Percentiles rank a stretch among this genome's conserved stretches.
Conservation (phyloP, 116 monocot species). For the Dioscorea cayenensis region DNA sequence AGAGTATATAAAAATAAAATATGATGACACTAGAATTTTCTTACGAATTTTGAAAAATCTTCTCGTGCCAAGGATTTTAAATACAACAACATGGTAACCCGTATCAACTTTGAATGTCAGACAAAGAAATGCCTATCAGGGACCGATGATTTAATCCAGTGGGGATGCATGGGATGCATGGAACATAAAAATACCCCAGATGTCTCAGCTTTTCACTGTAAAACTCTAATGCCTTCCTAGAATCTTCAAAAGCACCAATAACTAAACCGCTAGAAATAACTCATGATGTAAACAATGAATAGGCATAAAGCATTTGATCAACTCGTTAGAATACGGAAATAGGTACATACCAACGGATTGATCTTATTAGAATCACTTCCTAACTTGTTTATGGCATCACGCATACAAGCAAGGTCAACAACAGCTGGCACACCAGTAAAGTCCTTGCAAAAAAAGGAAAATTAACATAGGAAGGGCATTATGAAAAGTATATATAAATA, state of each 20-base stretch:
- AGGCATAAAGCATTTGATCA: neutral
- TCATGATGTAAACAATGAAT: neutral
- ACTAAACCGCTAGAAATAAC: neutral
- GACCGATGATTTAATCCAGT: too few species aligned
- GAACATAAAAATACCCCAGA: neutral
- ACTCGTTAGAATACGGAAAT: neutral
- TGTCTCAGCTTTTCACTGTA: neutral
- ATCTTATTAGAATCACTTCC: conserved; percentile 83
- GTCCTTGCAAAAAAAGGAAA: conserved; percentile 38
- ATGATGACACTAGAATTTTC: neutral
- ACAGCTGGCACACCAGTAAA: conserved; percentile 97
- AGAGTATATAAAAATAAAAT: neutral
- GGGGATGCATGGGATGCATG: too few species aligned
- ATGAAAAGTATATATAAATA: neutral
- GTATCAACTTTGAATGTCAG: too few species aligned
- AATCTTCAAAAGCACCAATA: neutral
- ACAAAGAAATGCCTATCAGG: too few species aligned
- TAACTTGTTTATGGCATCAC: conserved; percentile 91
- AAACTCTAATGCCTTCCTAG: neutral
- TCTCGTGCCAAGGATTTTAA: too few species aligned
- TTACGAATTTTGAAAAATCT: neutral
- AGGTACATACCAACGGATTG: conserved; percentile 73
- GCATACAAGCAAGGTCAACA: conserved; percentile 95
- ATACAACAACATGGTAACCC: too few species aligned
- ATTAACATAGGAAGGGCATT: neutral